Evolutionary conservation across 2,329 filamentous ascomycete genomes (phyloP).

Genomic region (Fusarium anguioides): DNA sequence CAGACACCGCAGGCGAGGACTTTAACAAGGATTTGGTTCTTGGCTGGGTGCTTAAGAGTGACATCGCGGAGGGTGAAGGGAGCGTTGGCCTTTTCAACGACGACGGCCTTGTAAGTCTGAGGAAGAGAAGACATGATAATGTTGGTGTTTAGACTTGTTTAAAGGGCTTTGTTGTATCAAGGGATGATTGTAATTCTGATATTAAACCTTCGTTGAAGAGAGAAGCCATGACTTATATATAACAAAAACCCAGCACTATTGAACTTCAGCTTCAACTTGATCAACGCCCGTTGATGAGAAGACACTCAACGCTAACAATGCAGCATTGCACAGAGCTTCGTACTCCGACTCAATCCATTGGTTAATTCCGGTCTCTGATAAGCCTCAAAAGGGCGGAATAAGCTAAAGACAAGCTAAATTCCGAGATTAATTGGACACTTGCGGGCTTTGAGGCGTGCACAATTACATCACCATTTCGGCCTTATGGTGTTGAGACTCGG

Average conservation of each 20-base stretch:
- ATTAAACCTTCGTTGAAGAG: background rate
- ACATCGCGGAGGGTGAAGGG: slow-evolving; percentile 70
- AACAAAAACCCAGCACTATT: background rate
- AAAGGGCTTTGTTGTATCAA: background rate
- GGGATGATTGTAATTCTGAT: background rate
- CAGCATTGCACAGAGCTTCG: background rate
- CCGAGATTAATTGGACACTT: slow-evolving; percentile 1
- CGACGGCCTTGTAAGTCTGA: slow-evolving; percentile 73
- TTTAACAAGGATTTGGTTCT: slow-evolving; percentile 74
- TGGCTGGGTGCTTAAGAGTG: slow-evolving; percentile 65
- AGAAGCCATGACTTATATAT: slow-evolving; percentile 1
- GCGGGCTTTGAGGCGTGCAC: slow-evolving; percentile 17
- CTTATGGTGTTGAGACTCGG: background rate
- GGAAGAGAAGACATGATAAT: slow-evolving; percentile 60
- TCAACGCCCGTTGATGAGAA: background rate
- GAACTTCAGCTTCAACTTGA: background rate
- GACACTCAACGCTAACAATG: background rate
- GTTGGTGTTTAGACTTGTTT: background rate
- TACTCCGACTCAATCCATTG: background rate
- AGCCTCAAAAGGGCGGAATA: too few species aligned
- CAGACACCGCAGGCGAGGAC: slow-evolving; percentile 79
- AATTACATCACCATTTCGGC: slow-evolving; percentile 38
- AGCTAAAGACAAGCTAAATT: background rate
- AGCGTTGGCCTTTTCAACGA: slow-evolving; percentile 64
- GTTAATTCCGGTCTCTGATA: slow-evolving; percentile 3